phyloP scores from a whole-genome alignment of 805 yeast genomes.

The Candida krabiensis region DNA sequence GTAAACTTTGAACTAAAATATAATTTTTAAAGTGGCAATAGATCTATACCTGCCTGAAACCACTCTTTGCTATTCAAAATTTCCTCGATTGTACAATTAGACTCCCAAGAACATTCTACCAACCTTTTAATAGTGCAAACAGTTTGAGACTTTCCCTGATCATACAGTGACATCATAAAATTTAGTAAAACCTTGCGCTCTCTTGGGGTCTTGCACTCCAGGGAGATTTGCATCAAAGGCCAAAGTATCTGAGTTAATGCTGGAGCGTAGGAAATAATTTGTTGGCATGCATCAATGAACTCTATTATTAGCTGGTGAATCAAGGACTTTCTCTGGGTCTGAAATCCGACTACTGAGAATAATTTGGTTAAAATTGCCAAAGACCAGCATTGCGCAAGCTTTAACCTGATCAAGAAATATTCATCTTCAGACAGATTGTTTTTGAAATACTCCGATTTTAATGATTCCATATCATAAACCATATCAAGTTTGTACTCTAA shows the following conservation, averaged over 20 bases:
- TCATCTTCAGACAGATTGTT: conserved; percentile 6
- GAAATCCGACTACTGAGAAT: conserved; percentile 32
- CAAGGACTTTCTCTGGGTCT: conserved; percentile 18
- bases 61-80: conserved; percentile 37
- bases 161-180: conserved; percentile 36
- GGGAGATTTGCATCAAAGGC: conserved; percentile 50
- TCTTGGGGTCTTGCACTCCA: conserved; percentile 33
- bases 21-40: conserved; percentile 39
- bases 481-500: conserved; percentile 37
- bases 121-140: conserved; percentile 35
- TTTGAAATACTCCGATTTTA: background rate
- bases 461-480: conserved; percentile 9
- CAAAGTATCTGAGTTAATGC: conserved; percentile 50
- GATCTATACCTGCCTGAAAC: conserved; percentile 45
- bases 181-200: conserved; percentile 29
- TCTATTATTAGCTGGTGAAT: conserved; percentile 35
- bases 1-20: background rate
- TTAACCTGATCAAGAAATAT: conserved; percentile 29
- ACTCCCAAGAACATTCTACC: conserved; percentile 41
- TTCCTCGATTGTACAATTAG: conserved; percentile 36
- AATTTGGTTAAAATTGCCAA: conserved; percentile 34
- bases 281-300: conserved; percentile 40
- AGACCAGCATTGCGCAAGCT: conserved; percentile 45
- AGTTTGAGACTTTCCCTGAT: conserved; percentile 43
- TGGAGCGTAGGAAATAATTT: conserved; percentile 39